These are phyloP conservation scores for Laburnicola sp. DNA, from an alignment of 2,329 filamentous ascomycete species.

Conservation along the genomic window DNA sequence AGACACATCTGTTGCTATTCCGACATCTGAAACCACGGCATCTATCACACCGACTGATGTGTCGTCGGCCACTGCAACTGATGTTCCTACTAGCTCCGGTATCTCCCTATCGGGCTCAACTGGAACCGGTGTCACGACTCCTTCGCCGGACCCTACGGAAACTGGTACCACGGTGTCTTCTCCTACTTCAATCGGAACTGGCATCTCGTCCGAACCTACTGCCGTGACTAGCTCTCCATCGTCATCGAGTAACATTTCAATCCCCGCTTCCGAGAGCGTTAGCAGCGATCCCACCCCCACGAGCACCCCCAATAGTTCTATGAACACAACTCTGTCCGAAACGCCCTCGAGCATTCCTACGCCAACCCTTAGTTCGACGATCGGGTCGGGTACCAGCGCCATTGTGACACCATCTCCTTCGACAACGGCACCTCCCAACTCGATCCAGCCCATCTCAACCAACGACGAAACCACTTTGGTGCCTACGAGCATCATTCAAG, in stretches of 20 bases:
- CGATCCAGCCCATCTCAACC: slow-evolving; percentile 53
- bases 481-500: slow-evolving; percentile 64
- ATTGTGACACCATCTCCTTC: slow-evolving; percentile 23
- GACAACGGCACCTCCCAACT: slow-evolving; percentile 37
- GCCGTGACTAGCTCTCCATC: not conserved
- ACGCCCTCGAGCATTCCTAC: slow-evolving; percentile 10
- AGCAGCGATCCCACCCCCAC: slow-evolving; percentile 6
- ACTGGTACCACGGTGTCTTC: not conserved
- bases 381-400: slow-evolving; percentile 16
- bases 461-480: slow-evolving; percentile 54
- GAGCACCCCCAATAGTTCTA: not conserved
- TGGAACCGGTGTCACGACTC: not conserved
- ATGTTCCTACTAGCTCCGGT: slow-evolving; percentile 8
- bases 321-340: not conserved
- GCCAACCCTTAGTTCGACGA: slow-evolving; percentile 9
- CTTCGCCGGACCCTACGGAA: not conserved
- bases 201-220: slow-evolving; percentile 2
- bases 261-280: slow-evolving; percentile 7
- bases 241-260: not conserved
- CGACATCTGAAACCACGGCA: not conserved
- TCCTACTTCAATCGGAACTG: not conserved
- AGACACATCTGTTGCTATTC: too few relatives aligned
- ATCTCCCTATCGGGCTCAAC: not conserved
- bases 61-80: not conserved
- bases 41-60: too few relatives aligned